These are phyloP conservation scores for Amanita exitialis DNA, from an alignment of 768 basidiomycete species.

Conservation along the genomic window DNA sequence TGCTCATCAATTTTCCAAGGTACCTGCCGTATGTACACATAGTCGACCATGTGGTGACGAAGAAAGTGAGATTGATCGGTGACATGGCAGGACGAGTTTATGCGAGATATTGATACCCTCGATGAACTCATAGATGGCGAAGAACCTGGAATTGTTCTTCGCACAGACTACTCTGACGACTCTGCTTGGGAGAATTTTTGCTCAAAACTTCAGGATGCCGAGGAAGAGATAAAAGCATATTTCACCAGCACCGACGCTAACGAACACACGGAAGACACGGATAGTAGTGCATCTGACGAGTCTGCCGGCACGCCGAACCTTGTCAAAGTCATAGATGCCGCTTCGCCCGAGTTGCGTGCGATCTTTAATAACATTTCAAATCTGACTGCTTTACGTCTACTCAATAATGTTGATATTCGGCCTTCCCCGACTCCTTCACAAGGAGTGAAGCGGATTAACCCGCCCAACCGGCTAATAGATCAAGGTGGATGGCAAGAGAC, in stretches of 20 bases:
- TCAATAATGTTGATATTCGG: conserved; percentile 65
- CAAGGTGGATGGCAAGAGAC: conserved; percentile 61
- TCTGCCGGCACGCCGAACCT: conserved; percentile 21
- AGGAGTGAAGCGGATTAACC: conserved; percentile 33
- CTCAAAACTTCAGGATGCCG: conserved; percentile 38
- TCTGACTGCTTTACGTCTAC: conserved; percentile 50
- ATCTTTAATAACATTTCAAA: conserved; percentile 48
- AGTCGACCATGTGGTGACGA: background rate
- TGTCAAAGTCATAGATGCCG: conserved; percentile 43
- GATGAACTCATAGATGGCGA: conserved; percentile 38
- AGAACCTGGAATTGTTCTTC: conserved; percentile 54
- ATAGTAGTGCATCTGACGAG: background rate
- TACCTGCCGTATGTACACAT: background rate
- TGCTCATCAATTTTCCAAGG: background rate
- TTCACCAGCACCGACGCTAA: conserved; percentile 13
- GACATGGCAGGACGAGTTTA: conserved; percentile 13
- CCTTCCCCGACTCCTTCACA: conserved; percentile 35
- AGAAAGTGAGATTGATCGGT: background rate
- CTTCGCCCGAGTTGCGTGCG: conserved; percentile 27
- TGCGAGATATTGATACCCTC: conserved; percentile 41
- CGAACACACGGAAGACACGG: conserved; percentile 20
- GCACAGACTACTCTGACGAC: conserved; percentile 65
- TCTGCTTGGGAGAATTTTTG: conserved; percentile 53
- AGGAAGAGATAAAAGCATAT: conserved; percentile 39
- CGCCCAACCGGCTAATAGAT: conserved; percentile 53